Percentiles rank a stretch among this genome's conserved stretches.
These are phyloP conservation scores for Fusarium paranaense DNA, from an alignment of 2,329 filamentous ascomycete species.

Conservation along the genomic window DNA sequence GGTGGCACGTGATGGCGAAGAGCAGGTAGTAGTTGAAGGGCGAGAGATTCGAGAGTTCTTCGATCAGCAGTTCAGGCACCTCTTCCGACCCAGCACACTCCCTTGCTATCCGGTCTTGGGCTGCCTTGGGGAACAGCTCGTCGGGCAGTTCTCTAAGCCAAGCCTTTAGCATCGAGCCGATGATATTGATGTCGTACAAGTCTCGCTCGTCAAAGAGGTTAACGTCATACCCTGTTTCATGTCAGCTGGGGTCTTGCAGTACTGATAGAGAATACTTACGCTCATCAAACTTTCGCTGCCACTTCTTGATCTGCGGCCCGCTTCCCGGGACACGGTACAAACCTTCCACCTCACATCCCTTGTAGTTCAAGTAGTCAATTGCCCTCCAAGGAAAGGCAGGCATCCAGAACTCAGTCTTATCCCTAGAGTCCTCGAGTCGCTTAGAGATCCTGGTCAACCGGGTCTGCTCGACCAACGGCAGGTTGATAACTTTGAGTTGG, in stretches of 20 bases:
- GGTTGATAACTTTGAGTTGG: conserved; percentile 84
- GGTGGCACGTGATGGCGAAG: conserved; percentile 96
- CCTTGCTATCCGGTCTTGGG: conserved; percentile 82
- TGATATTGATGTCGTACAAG: conserved; percentile 95
- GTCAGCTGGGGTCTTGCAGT: conserved; percentile 10
- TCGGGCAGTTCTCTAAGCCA: conserved; percentile 97
- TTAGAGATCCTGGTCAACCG: conserved; percentile 93
- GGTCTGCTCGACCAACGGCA: conserved; percentile 88
- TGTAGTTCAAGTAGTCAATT: conserved; percentile 96
- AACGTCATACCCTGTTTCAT: conserved; percentile 78
- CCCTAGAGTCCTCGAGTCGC: conserved; percentile 84
- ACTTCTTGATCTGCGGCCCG: conserved; percentile 90
- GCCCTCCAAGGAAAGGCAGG: conserved; percentile 94
- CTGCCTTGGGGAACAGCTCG: conserved; percentile 88
- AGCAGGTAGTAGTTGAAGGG: conserved; percentile 98
- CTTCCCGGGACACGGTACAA: conserved; percentile 93
- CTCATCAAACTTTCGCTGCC: conserved; percentile 91
- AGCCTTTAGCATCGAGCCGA: conserved; percentile 95
- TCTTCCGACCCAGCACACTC: conserved; percentile 83
- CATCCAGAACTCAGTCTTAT: conserved; percentile 99
- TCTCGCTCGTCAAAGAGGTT: conserved; percentile 89
- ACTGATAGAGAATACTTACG: conserved; percentile 60
- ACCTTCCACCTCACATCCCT: conserved; percentile 92
- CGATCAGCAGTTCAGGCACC: conserved; percentile 87
- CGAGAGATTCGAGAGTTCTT: conserved; percentile 92